These are phyloP conservation scores for Penicillium simplicissimum DNA, from an alignment of 495 filamentous ascomycete species.

Conservation along the genomic window DNA sequence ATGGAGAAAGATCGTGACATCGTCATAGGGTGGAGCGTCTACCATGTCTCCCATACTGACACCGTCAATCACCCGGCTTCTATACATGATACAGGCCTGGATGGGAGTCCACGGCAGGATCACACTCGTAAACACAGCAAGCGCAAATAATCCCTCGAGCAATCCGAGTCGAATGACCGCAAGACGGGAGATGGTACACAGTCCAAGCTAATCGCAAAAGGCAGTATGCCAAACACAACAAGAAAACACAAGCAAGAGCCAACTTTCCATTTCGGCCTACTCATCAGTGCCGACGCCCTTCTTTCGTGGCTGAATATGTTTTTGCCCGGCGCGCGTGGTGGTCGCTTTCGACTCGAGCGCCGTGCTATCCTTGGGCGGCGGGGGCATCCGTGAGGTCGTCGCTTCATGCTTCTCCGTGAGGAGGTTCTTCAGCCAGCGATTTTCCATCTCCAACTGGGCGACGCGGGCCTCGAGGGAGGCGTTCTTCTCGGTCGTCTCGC, in stretches of 20 bases:
- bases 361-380: constrained; percentile 33
- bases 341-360: constrained; percentile 28
- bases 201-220: not conserved
- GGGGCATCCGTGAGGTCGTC: constrained; percentile 27
- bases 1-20: constrained; percentile 36
- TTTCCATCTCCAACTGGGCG: constrained; percentile 87
- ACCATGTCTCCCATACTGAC: not conserved
- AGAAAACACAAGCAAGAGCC: constrained; percentile 7
- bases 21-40: constrained; percentile 20
- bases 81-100: constrained; percentile 1
- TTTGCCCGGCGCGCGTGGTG: constrained; percentile 34
- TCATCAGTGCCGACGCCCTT: constrained; percentile 49
- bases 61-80: not conserved
- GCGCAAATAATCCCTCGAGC: constrained; percentile 6
- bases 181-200: constrained; percentile 24
- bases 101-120: not conserved
- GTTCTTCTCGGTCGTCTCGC: constrained; percentile 88
- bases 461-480: constrained; percentile 76
- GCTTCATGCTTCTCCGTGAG: constrained; percentile 84
- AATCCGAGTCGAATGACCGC: constrained; percentile 8
- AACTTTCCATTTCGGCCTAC: constrained; percentile 32
- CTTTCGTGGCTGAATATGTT: constrained; percentile 52
- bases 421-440: constrained; percentile 93
- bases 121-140: constrained; percentile 1
- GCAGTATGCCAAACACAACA: constrained; percentile 1